Evolutionary conservation across 1,139 yeast genomes (phyloP).

Genomic region (Hemisphaericaspora xylofermentans): DNA sequence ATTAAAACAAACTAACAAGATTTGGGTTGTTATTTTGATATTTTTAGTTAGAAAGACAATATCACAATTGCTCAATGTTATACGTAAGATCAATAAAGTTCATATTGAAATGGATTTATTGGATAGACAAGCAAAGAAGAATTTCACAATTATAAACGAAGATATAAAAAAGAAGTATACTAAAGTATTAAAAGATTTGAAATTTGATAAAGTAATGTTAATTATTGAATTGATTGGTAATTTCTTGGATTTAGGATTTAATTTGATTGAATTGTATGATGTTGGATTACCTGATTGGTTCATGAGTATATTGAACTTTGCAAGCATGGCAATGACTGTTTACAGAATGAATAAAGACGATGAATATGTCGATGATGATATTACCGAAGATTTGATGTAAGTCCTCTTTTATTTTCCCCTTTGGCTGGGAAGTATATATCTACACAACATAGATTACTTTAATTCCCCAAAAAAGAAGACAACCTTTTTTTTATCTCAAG

Average conservation of each 20-base stretch:
- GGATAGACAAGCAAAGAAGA: constrained; percentile 19
- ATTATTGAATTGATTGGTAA: constrained; percentile 45
- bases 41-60: constrained; percentile 45
- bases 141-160: constrained; percentile 26
- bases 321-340: constrained; percentile 50
- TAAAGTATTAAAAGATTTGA: constrained; percentile 43
- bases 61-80: constrained; percentile 43
- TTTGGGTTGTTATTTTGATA: constrained; percentile 45
- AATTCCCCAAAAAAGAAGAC: too few species aligned
- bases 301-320: constrained; percentile 42
- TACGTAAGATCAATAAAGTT: constrained; percentile 40
- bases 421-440: too few species aligned
- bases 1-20: constrained; percentile 44
- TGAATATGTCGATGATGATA: constrained; percentile 48
- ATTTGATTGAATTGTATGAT: constrained; percentile 40
- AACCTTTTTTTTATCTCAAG: too few species aligned
- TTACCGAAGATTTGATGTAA: constrained; percentile 43
- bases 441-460: too few species aligned
- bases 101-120: constrained; percentile 37
- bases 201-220: constrained; percentile 47
- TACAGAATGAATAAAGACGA: constrained; percentile 55
- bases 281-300: constrained; percentile 44
- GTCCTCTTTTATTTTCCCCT: background rate
- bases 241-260: constrained; percentile 42
- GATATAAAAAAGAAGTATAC: constrained; percentile 36